These are phyloP conservation scores for Suillus cothurnatus DNA, from an alignment of 768 basidiomycete genomes.

Conservation along the genomic window DNA sequence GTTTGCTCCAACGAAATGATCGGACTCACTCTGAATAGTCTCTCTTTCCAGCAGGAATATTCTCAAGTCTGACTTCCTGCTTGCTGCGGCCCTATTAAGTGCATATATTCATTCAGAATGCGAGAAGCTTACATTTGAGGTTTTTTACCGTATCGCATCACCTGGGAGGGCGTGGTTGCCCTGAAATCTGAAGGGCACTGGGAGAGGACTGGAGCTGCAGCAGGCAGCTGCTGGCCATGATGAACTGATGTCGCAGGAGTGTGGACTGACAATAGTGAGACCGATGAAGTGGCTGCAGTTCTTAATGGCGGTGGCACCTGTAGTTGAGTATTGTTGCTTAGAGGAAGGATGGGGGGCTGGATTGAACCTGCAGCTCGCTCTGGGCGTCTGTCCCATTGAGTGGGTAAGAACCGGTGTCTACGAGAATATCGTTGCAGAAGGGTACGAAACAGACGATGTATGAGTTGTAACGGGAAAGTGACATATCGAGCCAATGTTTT, in stretches of 20 bases:
- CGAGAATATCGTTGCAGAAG: constrained; percentile 1
- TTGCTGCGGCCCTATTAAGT: neutral
- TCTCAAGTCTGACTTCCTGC: neutral
- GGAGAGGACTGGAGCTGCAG: neutral
- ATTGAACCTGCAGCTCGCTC: neutral
- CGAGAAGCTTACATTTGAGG: neutral
- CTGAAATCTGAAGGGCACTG: neutral
- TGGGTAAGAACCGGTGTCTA: neutral
- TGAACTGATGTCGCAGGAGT: neutral
- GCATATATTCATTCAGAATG: no score
- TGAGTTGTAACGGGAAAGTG: neutral
- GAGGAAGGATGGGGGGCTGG: neutral
- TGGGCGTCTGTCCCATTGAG: neutral
- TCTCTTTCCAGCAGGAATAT: neutral
- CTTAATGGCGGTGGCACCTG: neutral
- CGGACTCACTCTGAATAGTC: neutral
- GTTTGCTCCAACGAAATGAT: neutral
- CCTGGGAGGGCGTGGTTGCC: neutral
- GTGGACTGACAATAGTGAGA: neutral
- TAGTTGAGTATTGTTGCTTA: neutral
- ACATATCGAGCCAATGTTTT: neutral
- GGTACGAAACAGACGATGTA: neutral
- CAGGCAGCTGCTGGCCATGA: neutral
- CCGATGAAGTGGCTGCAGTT: neutral
- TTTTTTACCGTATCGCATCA: neutral